These are phyloP conservation scores for Yarrowia sp. DNA, from an alignment of 805 yeast genomes.

Conservation along the genomic window DNA sequence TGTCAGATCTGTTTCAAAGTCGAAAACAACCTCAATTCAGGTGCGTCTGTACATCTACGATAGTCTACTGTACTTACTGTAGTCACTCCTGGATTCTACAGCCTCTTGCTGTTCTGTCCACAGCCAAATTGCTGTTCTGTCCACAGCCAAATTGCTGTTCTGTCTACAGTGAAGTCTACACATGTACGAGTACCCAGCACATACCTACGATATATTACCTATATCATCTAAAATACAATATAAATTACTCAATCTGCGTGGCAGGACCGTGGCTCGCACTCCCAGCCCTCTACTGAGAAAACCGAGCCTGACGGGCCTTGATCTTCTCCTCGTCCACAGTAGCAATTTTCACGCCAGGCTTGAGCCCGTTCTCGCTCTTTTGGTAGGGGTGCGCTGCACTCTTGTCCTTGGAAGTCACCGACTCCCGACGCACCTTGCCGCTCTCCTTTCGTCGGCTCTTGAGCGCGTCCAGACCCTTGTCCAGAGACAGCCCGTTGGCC, in stretches of 20 bases:
- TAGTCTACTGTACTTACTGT: too few relatives aligned
- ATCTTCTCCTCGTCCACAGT: conserved; percentile 30
- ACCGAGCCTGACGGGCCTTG: conserved; percentile 30
- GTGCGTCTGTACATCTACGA: too few relatives aligned
- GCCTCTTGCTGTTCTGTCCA: too few relatives aligned
- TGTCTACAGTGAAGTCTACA: too few relatives aligned
- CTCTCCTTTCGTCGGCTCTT: not conserved
- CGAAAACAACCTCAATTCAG: too few relatives aligned
- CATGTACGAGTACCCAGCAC: too few relatives aligned
- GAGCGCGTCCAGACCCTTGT: not conserved
- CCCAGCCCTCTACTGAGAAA: conserved; percentile 25
- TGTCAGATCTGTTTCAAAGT: too few relatives aligned
- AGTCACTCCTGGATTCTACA: too few relatives aligned
- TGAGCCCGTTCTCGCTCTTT: conserved; percentile 13
- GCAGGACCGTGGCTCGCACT: too few relatives aligned
- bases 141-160: too few relatives aligned
- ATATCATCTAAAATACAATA: conserved; percentile 7
- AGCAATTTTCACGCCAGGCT: conserved; percentile 15
- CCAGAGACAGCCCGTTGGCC: not conserved
- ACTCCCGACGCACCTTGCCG: conserved; percentile 1
- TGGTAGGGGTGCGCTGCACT: not conserved
- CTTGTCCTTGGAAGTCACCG: conserved; percentile 4
- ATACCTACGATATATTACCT: not conserved
- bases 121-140: too few relatives aligned
- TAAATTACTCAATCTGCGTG: conserved; percentile 1